phyloP scores from a whole-genome alignment of 306 rosid genomes.

The Astragalus glycyphyllos region DNA sequence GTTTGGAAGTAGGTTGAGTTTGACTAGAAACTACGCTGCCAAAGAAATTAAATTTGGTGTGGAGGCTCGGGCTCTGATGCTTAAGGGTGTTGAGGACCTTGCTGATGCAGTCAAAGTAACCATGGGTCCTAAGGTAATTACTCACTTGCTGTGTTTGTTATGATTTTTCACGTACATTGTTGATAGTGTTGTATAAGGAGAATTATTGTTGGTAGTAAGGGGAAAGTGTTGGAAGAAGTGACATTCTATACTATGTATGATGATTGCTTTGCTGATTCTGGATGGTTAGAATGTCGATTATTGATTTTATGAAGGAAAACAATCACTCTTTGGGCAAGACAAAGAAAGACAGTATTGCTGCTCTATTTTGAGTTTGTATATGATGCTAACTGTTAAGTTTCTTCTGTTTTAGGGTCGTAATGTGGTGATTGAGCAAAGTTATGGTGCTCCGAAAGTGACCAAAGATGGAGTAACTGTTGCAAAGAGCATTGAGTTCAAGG shows the following conservation, averaged over 20 bases:
- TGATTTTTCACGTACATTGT: background rate
- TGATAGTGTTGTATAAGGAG: background rate
- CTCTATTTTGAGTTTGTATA: conserved; percentile 3
- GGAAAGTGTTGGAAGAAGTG: conserved; percentile 12
- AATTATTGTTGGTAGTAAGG: background rate
- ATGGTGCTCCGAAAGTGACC: conserved; percentile 92
- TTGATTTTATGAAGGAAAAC: background rate
- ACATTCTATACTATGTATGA: background rate
- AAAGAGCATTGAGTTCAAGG: conserved; percentile 90
- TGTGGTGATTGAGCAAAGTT: conserved; percentile 93
- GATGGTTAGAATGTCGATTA: background rate
- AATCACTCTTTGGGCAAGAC: background rate
- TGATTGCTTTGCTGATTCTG: background rate
- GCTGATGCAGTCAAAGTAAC: conserved; percentile 96
- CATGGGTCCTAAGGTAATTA: conserved; percentile 92
- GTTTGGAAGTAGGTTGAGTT: conserved; percentile 72
- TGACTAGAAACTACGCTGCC: conserved; percentile 87
- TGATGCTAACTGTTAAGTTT: background rate
- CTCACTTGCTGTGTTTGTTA: background rate
- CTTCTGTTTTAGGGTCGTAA: conserved; percentile 75
- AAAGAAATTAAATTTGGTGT: conserved; percentile 92
- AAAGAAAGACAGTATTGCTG: background rate
- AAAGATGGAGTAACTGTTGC: conserved; percentile 98
- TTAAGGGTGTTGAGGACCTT: conserved; percentile 92
- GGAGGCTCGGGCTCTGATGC: conserved; percentile 95